These are phyloP conservation scores for Emericellopsis terricola DNA, from an alignment of 495 filamentous ascomycete species.

Conservation along the genomic window DNA sequence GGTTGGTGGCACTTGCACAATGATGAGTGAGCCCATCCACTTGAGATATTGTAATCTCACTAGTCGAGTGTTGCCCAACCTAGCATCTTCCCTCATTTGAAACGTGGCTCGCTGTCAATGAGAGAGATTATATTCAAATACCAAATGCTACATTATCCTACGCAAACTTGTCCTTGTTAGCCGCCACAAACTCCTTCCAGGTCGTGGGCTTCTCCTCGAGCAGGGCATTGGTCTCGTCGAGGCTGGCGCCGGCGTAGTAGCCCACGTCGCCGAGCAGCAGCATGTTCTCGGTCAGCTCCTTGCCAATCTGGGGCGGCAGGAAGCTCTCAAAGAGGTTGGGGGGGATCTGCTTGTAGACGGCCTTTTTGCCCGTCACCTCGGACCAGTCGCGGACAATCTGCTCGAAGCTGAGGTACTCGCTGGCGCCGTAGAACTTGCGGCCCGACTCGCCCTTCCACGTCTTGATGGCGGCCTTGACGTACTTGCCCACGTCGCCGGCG, in stretches of 20 bases:
- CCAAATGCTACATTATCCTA: too few species aligned
- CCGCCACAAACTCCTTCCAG: conserved; percentile 2
- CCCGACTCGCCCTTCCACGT: conserved; percentile 20
- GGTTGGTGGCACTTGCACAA: neutral
- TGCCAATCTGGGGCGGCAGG: conserved; percentile 21
- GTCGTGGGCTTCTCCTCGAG: conserved; percentile 2
- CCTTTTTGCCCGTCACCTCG: conserved; percentile 26
- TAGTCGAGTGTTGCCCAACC: neutral
- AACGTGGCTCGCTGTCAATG: too few species aligned
- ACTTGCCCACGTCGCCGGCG: conserved; percentile 32
- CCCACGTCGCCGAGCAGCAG: conserved; percentile 28
- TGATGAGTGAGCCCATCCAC: neutral
- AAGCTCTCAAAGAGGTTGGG: conserved; percentile 27
- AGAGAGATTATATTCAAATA: too few species aligned
- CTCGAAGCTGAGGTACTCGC: conserved; percentile 27
- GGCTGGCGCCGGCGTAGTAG: conserved; percentile 28
- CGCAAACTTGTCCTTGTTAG: conserved; percentile 2
- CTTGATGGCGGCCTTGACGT: conserved; percentile 30
- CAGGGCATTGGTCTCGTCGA: conserved; percentile 13
- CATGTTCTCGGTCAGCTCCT: conserved; percentile 38
- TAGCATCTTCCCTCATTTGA: too few species aligned
- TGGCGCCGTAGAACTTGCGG: conserved; percentile 22
- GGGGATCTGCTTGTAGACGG: conserved; percentile 21
- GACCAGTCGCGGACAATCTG: conserved; percentile 31
- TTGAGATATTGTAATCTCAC: neutral